phyloP scores from a whole-genome alignment of 1,139 yeast genomes.

The Geotrichum aggregatum region DNA sequence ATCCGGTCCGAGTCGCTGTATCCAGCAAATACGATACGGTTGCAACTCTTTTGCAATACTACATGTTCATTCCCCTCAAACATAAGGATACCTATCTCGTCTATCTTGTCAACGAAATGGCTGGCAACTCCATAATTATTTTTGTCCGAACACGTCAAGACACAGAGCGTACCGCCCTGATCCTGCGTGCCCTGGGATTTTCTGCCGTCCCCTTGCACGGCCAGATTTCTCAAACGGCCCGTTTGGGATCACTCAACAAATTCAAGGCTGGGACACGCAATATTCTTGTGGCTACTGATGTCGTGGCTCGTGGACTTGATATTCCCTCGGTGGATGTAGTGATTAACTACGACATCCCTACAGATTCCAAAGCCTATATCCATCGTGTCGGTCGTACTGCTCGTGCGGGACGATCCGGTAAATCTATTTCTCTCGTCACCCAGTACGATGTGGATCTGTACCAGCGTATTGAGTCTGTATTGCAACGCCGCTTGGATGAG shows the following conservation, averaged over 20 bases:
- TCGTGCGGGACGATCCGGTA: slow-evolving; percentile 85
- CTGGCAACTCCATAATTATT: slow-evolving; percentile 83
- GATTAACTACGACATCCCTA: slow-evolving; percentile 90
- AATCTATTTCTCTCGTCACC: slow-evolving; percentile 83
- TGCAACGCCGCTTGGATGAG: slow-evolving; percentile 70
- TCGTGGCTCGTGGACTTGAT: slow-evolving; percentile 96
- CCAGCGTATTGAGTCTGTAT: slow-evolving; percentile 62
- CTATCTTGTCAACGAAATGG: slow-evolving; percentile 72
- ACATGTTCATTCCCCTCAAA: slow-evolving; percentile 90
- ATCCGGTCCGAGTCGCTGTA: slow-evolving; percentile 90
- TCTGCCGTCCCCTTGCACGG: slow-evolving; percentile 93
- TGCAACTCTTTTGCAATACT: slow-evolving; percentile 80
- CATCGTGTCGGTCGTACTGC: slow-evolving; percentile 99
- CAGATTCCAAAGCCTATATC: slow-evolving; percentile 95
- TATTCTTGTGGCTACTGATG: slow-evolving; percentile 92
- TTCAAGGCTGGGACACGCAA: slow-evolving; percentile 81
- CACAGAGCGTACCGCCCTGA: slow-evolving; percentile 81
- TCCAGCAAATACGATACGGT: slow-evolving; percentile 88
- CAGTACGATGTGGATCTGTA: slow-evolving; percentile 91
- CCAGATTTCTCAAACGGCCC: slow-evolving; percentile 83
- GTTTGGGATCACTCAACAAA: slow-evolving; percentile 88
- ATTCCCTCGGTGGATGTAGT: slow-evolving; percentile 93
- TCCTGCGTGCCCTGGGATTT: slow-evolving; percentile 78
- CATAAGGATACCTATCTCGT: slow-evolving; percentile 84
- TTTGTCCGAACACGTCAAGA: slow-evolving; percentile 95